Evolutionary conservation across 208 protist species (phyloP).

Genomic region (Crithidia bombi): DNA sequence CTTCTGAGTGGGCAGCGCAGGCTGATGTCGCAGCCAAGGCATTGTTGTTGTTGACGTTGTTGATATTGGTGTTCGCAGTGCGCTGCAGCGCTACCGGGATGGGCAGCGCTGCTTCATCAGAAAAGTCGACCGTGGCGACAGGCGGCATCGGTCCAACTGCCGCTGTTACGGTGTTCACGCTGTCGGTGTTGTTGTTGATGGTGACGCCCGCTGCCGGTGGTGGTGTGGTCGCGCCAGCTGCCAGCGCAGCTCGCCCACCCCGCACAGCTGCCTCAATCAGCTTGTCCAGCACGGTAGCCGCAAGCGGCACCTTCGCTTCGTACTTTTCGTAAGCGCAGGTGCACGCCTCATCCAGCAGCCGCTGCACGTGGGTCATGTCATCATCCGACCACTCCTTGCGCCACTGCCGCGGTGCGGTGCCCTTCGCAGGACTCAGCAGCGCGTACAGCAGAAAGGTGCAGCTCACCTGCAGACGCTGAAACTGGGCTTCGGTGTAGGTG

Average conservation of each 20-base stretch:
- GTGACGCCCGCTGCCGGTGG: too few relatives aligned
- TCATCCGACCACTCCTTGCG: constrained; percentile 55
- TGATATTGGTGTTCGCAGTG: not conserved
- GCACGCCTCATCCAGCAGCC: constrained; percentile 76
- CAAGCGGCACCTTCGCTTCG: constrained; percentile 66
- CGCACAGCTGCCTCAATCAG: constrained; percentile 47
- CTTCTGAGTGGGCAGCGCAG: not conserved
- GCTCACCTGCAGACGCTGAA: constrained; percentile 72
- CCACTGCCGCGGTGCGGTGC: constrained; percentile 52
- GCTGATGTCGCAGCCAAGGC: not conserved
- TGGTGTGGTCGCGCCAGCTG: not conserved
- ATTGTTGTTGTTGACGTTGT: too few relatives aligned
- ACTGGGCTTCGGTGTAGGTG: constrained; percentile 39
- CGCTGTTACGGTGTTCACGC: not conserved
- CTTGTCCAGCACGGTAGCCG: constrained; percentile 59
- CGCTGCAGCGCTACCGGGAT: not conserved
- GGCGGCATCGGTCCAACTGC: constrained; percentile 2
- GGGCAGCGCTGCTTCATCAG: not conserved
- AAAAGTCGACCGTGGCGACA: not conserved
- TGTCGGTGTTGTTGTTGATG: constrained; percentile 2
- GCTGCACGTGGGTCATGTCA: constrained; percentile 34
- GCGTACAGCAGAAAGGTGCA: constrained; percentile 74
- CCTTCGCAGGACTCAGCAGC: constrained; percentile 52
- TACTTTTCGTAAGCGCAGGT: constrained; percentile 77
- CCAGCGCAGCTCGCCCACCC: constrained; percentile 16